Percentiles rank a stretch among this genome's conserved stretches.
Conservation (phyloP, 371 early-diverging fungal genomes). For the Catenaria anguillulae region DNA sequence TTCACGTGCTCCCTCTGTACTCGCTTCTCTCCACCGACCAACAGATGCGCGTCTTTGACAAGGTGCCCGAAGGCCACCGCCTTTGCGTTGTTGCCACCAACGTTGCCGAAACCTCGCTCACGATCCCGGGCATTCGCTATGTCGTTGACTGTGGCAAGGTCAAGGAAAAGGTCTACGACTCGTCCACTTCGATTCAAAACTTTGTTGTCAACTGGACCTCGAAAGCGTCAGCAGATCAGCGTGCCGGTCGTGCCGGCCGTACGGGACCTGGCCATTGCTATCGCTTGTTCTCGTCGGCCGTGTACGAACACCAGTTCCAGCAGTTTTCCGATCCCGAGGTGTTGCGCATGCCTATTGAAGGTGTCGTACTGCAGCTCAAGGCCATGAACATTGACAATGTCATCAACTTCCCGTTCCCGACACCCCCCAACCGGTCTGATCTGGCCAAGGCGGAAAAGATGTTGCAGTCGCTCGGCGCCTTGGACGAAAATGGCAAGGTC, state of each 20-base stretch:
- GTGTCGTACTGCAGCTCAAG: slow-evolving; percentile 91
- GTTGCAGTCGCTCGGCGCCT: slow-evolving; percentile 39
- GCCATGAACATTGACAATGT: slow-evolving; percentile 87
- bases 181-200: slow-evolving; percentile 66
- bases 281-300: slow-evolving; percentile 87
- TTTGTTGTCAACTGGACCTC: slow-evolving; percentile 87
- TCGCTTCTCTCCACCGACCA: slow-evolving; percentile 76
- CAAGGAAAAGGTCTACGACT: slow-evolving; percentile 61
- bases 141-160: slow-evolving; percentile 95
- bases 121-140: slow-evolving; percentile 92
- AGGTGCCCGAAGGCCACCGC: slow-evolving; percentile 74
- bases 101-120: slow-evolving; percentile 98
- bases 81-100: slow-evolving; percentile 96
- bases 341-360: slow-evolving; percentile 85
- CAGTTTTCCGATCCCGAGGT: slow-evolving; percentile 86
- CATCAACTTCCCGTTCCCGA: slow-evolving; percentile 91
- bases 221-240: slow-evolving; percentile 87
- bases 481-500: slow-evolving; percentile 44
- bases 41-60: slow-evolving; percentile 76
- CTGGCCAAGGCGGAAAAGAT: slow-evolving; percentile 52
- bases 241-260: slow-evolving; percentile 98
- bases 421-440: slow-evolving; percentile 50
- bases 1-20: slow-evolving; percentile 82
- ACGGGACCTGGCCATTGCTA: slow-evolving; percentile 95
- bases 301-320: slow-evolving; percentile 81